Conservation (phyloP, 495 filamentous ascomycete species). For the Hypoxylon crocopeplum region DNA sequence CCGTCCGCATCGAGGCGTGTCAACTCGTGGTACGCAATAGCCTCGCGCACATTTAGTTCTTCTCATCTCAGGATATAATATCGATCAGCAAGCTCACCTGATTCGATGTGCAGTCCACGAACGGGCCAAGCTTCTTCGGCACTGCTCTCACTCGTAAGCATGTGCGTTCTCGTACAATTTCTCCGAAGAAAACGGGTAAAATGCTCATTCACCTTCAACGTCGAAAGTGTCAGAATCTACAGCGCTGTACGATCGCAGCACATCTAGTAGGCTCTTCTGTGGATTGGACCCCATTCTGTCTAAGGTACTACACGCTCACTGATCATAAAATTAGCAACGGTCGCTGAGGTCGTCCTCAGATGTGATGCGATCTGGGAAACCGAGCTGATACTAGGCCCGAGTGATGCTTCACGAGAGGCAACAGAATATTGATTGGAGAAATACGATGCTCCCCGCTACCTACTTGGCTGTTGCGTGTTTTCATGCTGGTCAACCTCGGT, state of each 20-base stretch:
- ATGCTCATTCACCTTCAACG: constrained; percentile 50
- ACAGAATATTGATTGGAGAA: neutral
- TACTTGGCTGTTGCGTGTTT: neutral
- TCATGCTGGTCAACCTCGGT: neutral
- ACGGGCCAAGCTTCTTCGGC: constrained; percentile 62
- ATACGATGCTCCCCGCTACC: constrained; percentile 4
- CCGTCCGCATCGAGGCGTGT: constrained; percentile 40
- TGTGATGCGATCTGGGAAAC: too few species aligned
- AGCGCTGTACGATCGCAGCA: constrained; percentile 54
- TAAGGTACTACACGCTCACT: neutral
- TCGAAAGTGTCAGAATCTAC: constrained; percentile 71
- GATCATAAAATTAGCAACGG: neutral
- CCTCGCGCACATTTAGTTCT: constrained; percentile 45
- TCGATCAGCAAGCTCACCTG: constrained; percentile 50
- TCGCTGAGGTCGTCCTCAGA: too few species aligned
- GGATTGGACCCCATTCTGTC: constrained; percentile 8
- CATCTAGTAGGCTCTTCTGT: constrained; percentile 38
- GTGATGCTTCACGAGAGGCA: too few species aligned
- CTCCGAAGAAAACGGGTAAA: neutral
- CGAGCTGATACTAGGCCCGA: too few species aligned
- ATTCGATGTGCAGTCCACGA: constrained; percentile 72
- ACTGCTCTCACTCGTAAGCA: constrained; percentile 46
- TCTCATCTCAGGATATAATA: neutral
- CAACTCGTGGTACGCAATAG: constrained; percentile 66
- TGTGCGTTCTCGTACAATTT: neutral